These are phyloP conservation scores for Yarrowia sp. DNA, from an alignment of 805 yeast genomes.

Conservation along the genomic window DNA sequence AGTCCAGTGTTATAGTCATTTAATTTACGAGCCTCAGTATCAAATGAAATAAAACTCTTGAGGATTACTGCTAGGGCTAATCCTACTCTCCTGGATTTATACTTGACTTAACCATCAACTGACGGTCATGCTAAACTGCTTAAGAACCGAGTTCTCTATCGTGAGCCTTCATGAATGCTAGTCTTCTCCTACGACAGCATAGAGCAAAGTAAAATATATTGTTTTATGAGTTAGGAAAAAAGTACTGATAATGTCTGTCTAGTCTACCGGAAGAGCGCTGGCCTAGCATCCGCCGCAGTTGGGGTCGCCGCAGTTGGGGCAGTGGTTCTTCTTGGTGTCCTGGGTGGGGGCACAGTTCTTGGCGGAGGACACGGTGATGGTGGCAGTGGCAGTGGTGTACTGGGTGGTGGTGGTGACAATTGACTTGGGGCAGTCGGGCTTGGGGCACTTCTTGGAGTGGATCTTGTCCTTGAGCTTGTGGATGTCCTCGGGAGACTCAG, in stretches of 20 bases:
- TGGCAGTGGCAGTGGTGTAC: not conserved
- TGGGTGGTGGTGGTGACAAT: not conserved
- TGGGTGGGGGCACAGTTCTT: constrained; percentile 14
- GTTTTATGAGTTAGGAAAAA: not conserved
- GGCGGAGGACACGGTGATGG: not conserved
- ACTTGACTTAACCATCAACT: no score
- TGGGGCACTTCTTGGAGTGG: constrained; percentile 12
- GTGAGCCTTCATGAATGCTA: no score
- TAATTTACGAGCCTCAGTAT: no score
- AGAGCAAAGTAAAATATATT: not conserved
- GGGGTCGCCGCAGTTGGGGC: constrained; percentile 12
- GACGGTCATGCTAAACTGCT: no score
- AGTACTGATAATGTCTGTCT: not conserved
- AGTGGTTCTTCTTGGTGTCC: constrained; percentile 11
- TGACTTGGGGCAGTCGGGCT: constrained; percentile 23
- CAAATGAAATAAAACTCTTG: no score
- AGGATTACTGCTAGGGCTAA: no score
- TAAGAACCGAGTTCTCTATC: no score
- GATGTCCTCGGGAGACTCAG: constrained; percentile 18
- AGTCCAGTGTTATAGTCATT: no score
- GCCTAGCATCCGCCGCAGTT: constrained; percentile 11
- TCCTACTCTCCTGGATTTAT: no score
- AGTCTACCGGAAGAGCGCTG: not conserved
- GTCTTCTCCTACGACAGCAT: no score
- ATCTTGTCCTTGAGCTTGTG: constrained; percentile 11